Conservation (phyloP, 176 grass and related monocot species). For the Coix lacrymajobi region DNA sequence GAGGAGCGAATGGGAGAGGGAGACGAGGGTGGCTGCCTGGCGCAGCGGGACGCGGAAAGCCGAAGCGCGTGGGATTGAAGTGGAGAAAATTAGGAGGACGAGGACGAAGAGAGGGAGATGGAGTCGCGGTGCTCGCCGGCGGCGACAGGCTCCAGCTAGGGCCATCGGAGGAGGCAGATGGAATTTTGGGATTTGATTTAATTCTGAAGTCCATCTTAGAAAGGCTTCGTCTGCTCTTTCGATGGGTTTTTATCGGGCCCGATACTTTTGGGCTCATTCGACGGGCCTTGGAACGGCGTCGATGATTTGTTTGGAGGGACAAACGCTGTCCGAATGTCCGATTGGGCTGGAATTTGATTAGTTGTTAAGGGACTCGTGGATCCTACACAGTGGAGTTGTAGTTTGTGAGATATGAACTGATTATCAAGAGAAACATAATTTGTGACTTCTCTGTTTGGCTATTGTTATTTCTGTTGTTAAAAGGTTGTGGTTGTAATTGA, state of each 20-base stretch:
- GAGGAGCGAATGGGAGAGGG: slow-evolving; percentile 88
- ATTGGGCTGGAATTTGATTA: too few species aligned
- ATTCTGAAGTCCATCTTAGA: not conserved
- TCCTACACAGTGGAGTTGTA: too few species aligned
- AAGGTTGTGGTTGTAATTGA: too few species aligned
- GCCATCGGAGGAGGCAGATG: slow-evolving; percentile 15
- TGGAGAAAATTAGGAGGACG: slow-evolving; percentile 27
- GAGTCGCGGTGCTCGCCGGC: slow-evolving; percentile 24
- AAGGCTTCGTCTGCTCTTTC: not conserved
- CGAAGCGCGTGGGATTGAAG: slow-evolving; percentile 15
- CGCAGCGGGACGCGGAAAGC: slow-evolving; percentile 37
- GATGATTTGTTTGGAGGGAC: too few species aligned
- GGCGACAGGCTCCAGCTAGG: slow-evolving; percentile 24
- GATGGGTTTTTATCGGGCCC: not conserved
- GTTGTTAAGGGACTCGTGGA: too few species aligned
- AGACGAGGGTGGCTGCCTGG: slow-evolving; percentile 52
- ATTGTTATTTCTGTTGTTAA: too few species aligned
- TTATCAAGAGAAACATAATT: too few species aligned
- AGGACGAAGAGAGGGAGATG: slow-evolving; percentile 11
- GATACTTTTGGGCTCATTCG: not conserved
- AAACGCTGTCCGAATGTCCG: too few species aligned
- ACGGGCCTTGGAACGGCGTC: not conserved
- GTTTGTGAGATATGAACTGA: too few species aligned
- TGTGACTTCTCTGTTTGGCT: too few species aligned
- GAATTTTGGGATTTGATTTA: not conserved